Conservation (phyloP, 768 basidiomycete species). For the Lactarius hatsudake region DNA sequence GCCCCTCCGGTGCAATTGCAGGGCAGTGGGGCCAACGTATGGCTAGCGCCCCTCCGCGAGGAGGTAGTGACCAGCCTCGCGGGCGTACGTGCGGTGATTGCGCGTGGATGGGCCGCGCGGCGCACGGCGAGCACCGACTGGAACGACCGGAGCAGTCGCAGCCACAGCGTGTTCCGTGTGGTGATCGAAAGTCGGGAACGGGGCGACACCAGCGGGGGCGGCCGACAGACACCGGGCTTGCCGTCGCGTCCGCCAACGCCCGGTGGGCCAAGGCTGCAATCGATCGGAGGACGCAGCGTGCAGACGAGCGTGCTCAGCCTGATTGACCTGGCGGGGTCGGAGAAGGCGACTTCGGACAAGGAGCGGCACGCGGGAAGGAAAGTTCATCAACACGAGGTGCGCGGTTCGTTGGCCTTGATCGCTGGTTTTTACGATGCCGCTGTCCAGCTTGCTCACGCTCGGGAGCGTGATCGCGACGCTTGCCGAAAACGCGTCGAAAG, state of each 20-base stretch:
- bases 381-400: constrained; percentile 91
- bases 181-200: constrained; percentile 87
- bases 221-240: constrained; percentile 52
- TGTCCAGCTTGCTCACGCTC: constrained; percentile 76
- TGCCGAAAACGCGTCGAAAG: constrained; percentile 79
- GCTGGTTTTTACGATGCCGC: constrained; percentile 4
- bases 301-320: constrained; percentile 78
- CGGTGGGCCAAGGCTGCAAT: constrained; percentile 65
- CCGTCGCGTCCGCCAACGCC: constrained; percentile 45
- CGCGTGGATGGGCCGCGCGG: constrained; percentile 81
- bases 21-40: constrained; percentile 59
- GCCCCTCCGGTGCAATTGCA: constrained; percentile 65
- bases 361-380: constrained; percentile 96
- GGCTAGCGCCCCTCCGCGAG: constrained; percentile 76
- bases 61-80: constrained; percentile 92
- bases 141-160: constrained; percentile 93
- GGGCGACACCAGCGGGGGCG: constrained; percentile 50
- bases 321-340: constrained; percentile 95
- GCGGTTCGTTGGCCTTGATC: constrained; percentile 7
- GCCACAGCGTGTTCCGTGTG: constrained; percentile 91
- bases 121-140: constrained; percentile 97
- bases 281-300: constrained; percentile 75
- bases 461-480: constrained; percentile 91
- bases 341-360: constrained; percentile 93
- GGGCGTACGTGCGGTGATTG: constrained; percentile 80